Percentiles rank a stretch among this genome's conserved stretches.
phyloP scores from a whole-genome alignment of 2,329 filamentous ascomycete species.

The Dryadomyces sulphureus region DNA sequence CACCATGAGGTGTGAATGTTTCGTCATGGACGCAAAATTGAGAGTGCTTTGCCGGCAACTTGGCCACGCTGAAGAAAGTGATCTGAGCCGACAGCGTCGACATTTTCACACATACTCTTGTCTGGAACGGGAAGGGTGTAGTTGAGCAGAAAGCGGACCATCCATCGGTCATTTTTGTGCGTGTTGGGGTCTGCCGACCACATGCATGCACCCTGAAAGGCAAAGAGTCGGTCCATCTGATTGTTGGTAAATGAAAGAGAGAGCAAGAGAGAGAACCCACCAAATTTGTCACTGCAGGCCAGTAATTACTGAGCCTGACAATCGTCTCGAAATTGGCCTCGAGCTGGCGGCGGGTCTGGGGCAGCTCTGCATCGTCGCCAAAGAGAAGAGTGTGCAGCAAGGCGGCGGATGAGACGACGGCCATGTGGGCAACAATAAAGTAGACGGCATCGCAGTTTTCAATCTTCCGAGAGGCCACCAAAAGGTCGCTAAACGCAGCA shows the following conservation, averaged over 20 bases:
- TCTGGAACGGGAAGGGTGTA: not conserved
- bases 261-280: not conserved
- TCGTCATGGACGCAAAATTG: not conserved
- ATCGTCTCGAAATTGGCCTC: not conserved
- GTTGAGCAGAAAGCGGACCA: not conserved
- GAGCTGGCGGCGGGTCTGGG: not conserved
- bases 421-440: not conserved
- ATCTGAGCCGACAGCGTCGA: not conserved
- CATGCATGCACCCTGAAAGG: not conserved
- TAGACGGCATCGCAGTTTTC: not conserved
- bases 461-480: not conserved
- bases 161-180: not conserved
- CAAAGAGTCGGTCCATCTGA: not conserved
- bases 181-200: not conserved
- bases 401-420: not conserved
- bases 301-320: not conserved
- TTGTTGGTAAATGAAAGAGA: not conserved
- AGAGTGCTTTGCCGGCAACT: not conserved
- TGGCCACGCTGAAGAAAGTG: not conserved
- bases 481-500: not conserved
- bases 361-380: not conserved
- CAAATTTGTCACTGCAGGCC: not conserved
- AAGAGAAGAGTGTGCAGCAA: not conserved
- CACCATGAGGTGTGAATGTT: not conserved
- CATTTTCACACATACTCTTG: not conserved